Percentiles rank a stretch among this genome's conserved stretches.
These are phyloP conservation scores for Trypanosoma platydactyli DNA, from an alignment of 208 protist species.

Conservation along the genomic window DNA sequence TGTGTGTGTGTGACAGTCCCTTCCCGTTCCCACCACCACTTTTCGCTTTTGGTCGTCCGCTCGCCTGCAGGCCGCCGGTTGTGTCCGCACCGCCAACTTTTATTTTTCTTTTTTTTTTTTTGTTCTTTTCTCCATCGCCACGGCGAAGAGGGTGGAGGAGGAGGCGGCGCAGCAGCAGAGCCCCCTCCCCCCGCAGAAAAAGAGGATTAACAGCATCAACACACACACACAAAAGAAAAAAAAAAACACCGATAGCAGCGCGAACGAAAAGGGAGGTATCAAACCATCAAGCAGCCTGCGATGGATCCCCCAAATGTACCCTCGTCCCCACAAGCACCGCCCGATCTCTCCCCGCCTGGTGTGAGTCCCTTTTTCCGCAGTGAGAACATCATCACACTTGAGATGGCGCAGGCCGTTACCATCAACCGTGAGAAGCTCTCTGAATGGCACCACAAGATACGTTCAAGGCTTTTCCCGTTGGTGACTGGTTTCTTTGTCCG, in stretches of 20 bases:
- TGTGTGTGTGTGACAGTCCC: not conserved
- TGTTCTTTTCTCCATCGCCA: conserved; percentile 11
- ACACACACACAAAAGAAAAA: conserved; percentile 1
- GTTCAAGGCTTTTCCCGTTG: conserved; percentile 76
- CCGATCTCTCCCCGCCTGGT: conserved; percentile 33
- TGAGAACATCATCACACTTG: conserved; percentile 64
- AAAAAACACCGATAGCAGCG: conserved; percentile 18
- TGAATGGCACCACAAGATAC: conserved; percentile 91
- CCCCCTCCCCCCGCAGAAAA: too few species aligned
- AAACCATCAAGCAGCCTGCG: too few species aligned
- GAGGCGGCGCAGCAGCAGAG: not conserved
- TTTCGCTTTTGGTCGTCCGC: too few species aligned
- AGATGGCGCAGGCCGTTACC: conserved; percentile 76
- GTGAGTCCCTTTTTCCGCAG: conserved; percentile 49
- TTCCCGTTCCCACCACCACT: not conserved
- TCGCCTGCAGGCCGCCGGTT: too few species aligned
- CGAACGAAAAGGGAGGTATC: conserved; percentile 4
- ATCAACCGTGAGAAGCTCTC: conserved; percentile 91
- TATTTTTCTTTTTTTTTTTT: conserved; percentile 14
- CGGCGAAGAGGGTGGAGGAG: not conserved
- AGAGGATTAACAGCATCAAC: not conserved
- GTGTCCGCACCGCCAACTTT: too few species aligned
- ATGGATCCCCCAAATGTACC: conserved; percentile 80
- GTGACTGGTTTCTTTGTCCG: conserved; percentile 89
- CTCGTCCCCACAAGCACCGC: conserved; percentile 67